A percentile compares a stretch with the other conserved stretches of the same genome.
phyloP scores from a whole-genome alignment of 169 alveolate species.

The Plasmodium vivax region DNA sequence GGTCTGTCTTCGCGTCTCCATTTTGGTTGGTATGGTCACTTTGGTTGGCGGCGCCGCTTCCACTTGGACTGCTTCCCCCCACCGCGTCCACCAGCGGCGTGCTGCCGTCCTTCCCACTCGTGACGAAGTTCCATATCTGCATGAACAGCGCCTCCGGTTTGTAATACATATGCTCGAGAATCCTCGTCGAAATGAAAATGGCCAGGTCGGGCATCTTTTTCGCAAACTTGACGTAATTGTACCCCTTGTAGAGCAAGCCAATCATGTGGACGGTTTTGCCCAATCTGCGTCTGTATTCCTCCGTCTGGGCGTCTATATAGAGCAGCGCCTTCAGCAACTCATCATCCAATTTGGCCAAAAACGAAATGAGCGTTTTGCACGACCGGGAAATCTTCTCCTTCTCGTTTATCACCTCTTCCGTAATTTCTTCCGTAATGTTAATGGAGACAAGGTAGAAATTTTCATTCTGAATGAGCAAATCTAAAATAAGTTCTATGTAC shows the following conservation, averaged over 20 bases:
- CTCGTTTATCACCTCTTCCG: conserved; percentile 57
- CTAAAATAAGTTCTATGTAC: conserved; percentile 82
- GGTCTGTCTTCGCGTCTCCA: not conserved
- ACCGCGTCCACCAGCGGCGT: not conserved
- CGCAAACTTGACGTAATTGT: conserved; percentile 77
- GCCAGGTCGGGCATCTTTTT: conserved; percentile 81
- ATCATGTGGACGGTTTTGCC: conserved; percentile 84
- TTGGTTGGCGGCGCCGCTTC: not conserved
- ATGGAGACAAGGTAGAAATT: conserved; percentile 78
- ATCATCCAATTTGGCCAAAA: conserved; percentile 88
- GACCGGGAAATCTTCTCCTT: conserved; percentile 71
- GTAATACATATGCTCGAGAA: conserved; percentile 89
- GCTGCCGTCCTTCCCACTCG: not conserved
- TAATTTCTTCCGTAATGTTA: conserved; percentile 67
- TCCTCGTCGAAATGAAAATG: conserved; percentile 73
- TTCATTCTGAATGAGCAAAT: conserved; percentile 81
- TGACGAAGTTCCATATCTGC: conserved; percentile 65
- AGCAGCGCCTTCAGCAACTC: conserved; percentile 88
- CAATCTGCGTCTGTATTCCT: conserved; percentile 85
- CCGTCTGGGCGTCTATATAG: conserved; percentile 89
- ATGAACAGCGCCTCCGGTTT: conserved; percentile 79
- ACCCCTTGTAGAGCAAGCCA: conserved; percentile 79
- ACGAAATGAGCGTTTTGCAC: conserved; percentile 85
- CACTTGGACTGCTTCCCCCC: not conserved
- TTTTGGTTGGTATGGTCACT: not conserved